Evolutionary conservation across 2,329 filamentous ascomycete genomes (phyloP).

Genomic region (Chaetothyriales sp.): DNA sequence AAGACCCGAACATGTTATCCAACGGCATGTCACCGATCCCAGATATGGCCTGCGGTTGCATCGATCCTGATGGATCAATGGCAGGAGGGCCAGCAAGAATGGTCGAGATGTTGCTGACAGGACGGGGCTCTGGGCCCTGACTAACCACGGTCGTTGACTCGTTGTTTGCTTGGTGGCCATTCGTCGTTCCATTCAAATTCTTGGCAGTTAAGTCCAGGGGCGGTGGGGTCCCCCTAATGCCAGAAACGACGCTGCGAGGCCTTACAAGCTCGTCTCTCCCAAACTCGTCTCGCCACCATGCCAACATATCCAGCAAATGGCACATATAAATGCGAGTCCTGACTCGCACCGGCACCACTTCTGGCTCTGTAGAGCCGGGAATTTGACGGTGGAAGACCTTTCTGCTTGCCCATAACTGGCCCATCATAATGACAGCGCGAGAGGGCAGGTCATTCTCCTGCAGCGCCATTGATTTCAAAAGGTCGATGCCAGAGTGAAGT

Average conservation of each 20-base stretch:
- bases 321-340: slow-evolving; percentile 26
- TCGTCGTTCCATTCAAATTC: not conserved
- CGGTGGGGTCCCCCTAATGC: not conserved
- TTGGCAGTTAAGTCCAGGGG: not conserved
- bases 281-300: slow-evolving; percentile 32
- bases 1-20: not conserved
- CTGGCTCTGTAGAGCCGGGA: slow-evolving; percentile 15
- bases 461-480: slow-evolving; percentile 25
- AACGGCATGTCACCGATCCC: not conserved
- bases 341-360: slow-evolving; percentile 24
- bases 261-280: slow-evolving; percentile 5
- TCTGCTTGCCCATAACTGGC: slow-evolving; percentile 27
- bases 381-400: slow-evolving; percentile 27
- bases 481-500: slow-evolving; percentile 25
- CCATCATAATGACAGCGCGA: slow-evolving; percentile 22
- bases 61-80: not conserved
- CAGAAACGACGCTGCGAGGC: not conserved
- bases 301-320: slow-evolving; percentile 25
- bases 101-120: not conserved
- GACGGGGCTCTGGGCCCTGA: not conserved
- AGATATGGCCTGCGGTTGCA: not conserved
- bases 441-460: slow-evolving; percentile 24
- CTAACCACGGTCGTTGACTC: not conserved
- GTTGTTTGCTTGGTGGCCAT: not conserved
- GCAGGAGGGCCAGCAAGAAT: not conserved